Base-by-base conservation (phyloP, 225 moss, liverwort and hornwort species). In the Physcomitrium patens region DNA sequence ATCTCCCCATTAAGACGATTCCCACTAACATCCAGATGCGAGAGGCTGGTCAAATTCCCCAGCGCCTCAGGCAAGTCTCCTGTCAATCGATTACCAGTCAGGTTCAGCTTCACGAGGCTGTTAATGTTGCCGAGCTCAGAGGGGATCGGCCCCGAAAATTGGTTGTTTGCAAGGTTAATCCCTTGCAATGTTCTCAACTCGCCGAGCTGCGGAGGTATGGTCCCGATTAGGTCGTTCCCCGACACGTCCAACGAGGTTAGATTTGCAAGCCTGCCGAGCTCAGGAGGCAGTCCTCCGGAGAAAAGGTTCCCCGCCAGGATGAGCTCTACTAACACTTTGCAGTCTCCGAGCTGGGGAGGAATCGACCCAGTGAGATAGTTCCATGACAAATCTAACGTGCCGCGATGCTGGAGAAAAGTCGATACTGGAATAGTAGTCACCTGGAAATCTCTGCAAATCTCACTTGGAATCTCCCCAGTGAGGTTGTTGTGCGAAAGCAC, bases 331-430 rank as follows among this genome's bases (percentile, higher is more conserved):
- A 87, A 60, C 11, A 79, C 78, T 22, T 56, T 48, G 76, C 84
- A 84, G 47, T 87, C 76, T 0, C 87, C 87, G 19, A 87, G 76
- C 48, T 75, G 63, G 43, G 84, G 44, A 16, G 84, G 84, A 53
- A 87, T 81, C 55, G 53, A 67, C 54, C 87, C 87, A 27, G 53
- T 76, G 51, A 87, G 67, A 15, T 81, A 69, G 71, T 87, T 90
- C 89, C 89, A 95, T 0, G 95, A 95, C 12, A 95, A 85, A 59
- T 95, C 95, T 53, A 95, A 72, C 0, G 89, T 86, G 62, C 95
- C 95, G 9, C 91, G 95, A 51, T 95, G 95, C 70, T 93, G 93
- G 45, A 93, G 81, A 67, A 93, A 93, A 70, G 90, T 90, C 3
- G 90, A 82, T 13, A 69, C 72, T 0, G 93, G 93, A 37, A 93